Evolutionary conservation across 2,329 filamentous ascomycete species (phyloP).

Genomic region (Cladosporium oxysporum): DNA sequence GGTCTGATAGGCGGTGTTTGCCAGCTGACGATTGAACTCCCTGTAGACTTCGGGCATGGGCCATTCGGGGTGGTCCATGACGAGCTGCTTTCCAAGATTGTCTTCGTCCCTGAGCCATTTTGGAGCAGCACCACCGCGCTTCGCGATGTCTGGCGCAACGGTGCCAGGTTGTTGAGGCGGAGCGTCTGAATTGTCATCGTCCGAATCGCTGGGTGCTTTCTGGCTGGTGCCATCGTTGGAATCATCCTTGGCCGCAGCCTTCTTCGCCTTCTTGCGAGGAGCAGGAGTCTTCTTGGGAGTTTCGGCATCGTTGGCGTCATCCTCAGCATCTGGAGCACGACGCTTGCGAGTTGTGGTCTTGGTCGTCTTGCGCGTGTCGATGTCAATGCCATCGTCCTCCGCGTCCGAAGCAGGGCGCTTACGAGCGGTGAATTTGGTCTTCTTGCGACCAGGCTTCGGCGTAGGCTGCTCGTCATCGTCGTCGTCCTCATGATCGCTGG

Average conservation of each 20-base stretch:
- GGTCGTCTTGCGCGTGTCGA: too few species aligned
- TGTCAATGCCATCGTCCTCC: not conserved
- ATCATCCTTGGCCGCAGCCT: not conserved
- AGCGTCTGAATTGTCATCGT: not conserved
- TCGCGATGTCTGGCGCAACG: not conserved
- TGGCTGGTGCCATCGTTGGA: not conserved
- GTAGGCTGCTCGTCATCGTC: not conserved
- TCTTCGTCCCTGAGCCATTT: constrained; percentile 15
- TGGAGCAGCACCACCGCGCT: constrained; percentile 1
- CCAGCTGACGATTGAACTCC: not conserved
- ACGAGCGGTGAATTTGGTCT: not conserved
- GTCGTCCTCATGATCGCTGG: not conserved
- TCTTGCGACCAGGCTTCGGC: not conserved
- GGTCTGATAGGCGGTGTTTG: constrained; percentile 6
- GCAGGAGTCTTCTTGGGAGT: not conserved
- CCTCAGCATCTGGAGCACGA: not conserved
- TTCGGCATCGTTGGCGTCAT: not conserved
- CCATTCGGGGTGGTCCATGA: not conserved
- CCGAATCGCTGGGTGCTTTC: not conserved
- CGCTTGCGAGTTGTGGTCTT: not conserved
- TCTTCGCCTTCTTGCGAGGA: not conserved
- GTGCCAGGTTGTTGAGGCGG: not conserved
- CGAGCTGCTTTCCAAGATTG: not conserved
- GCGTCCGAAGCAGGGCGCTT: not conserved
- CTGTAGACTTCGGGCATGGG: constrained; percentile 7